Evolutionary conservation across 371 early-diverging fungal genomes (phyloP).

Genomic region (Mucor indicus): DNA sequence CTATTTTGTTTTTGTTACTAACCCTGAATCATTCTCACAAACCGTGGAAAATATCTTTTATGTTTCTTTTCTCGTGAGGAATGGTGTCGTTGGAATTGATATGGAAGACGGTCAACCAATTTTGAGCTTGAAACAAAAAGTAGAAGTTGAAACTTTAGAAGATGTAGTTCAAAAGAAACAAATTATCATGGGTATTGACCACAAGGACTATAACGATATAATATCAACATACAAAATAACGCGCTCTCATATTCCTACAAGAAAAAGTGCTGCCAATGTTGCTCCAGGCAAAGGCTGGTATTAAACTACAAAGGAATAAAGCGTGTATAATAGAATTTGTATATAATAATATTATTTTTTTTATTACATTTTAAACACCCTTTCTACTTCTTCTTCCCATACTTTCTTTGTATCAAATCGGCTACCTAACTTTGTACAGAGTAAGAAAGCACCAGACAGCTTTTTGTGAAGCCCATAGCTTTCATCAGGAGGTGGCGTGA

Average conservation of each 20-base stretch:
- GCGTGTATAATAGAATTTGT: too few relatives aligned
- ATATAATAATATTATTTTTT: too few relatives aligned
- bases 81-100: slow-evolving; percentile 76
- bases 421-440: slow-evolving; percentile 85
- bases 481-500: slow-evolving; percentile 97
- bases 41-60: slow-evolving; percentile 95
- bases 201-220: slow-evolving; percentile 67
- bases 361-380: slow-evolving; percentile 6
- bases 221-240: slow-evolving; percentile 65
- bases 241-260: slow-evolving; percentile 9
- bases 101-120: slow-evolving; percentile 71
- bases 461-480: slow-evolving; percentile 95
- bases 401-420: slow-evolving; percentile 68
- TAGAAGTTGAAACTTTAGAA: slow-evolving; percentile 61
- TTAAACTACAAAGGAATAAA: background rate
- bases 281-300: slow-evolving; percentile 6
- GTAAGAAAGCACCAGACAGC: slow-evolving; percentile 88
- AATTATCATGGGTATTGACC: slow-evolving; percentile 78
- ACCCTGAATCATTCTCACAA: slow-evolving; percentile 90
- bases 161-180: slow-evolving; percentile 73
- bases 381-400: slow-evolving; percentile 54
- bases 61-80: slow-evolving; percentile 86
- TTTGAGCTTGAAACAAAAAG: slow-evolving; percentile 43
- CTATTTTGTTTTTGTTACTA: slow-evolving; percentile 83
- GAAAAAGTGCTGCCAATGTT: background rate